phyloP scores from a whole-genome alignment of 2,329 filamentous ascomycete species.

The Onygena corvina region DNA sequence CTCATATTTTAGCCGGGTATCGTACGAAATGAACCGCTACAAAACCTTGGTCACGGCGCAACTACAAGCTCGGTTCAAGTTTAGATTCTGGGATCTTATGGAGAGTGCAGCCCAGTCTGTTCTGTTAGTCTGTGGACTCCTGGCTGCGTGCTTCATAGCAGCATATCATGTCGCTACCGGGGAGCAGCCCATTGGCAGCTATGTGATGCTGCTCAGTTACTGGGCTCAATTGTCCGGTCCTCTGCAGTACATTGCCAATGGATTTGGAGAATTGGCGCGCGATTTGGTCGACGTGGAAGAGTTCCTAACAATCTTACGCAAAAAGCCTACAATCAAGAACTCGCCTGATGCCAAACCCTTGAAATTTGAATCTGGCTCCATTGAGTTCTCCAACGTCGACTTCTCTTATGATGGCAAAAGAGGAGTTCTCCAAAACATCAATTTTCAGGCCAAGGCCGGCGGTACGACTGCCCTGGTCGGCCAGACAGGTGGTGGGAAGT shows the following conservation, averaged over 20 bases:
- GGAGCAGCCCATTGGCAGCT: slow-evolving; percentile 44
- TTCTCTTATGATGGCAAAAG: slow-evolving; percentile 44
- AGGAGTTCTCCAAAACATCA: slow-evolving; percentile 37
- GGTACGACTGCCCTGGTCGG: slow-evolving; percentile 45
- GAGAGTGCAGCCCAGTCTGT: slow-evolving; percentile 34
- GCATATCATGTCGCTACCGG: slow-evolving; percentile 42
- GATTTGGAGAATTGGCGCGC: slow-evolving; percentile 38
- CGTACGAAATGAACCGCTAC: slow-evolving; percentile 44
- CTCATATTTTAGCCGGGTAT: slow-evolving; percentile 44
- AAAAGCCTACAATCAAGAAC: slow-evolving; percentile 36
- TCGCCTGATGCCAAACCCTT: slow-evolving; percentile 28
- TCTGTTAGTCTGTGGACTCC: slow-evolving; percentile 39
- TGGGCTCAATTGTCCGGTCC: slow-evolving; percentile 45
- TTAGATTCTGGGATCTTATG: slow-evolving; percentile 25
- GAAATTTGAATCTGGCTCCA: slow-evolving; percentile 31
- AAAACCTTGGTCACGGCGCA: slow-evolving; percentile 28
- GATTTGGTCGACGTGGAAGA: slow-evolving; percentile 53
- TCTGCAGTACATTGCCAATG: slow-evolving; percentile 40
- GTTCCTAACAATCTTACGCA: slow-evolving; percentile 37
- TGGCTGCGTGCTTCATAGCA: slow-evolving; percentile 41
- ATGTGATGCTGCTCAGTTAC: slow-evolving; percentile 54
- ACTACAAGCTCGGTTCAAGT: slow-evolving; percentile 26
- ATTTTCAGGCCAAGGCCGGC: slow-evolving; percentile 37
- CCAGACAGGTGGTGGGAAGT: slow-evolving; percentile 49
- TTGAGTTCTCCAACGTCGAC: slow-evolving; percentile 40